Percentiles rank a stretch among this genome's conserved stretches.
Evolutionary conservation across 257 asterid species (phyloP).

Genomic region (Capsicum pubescens): DNA sequence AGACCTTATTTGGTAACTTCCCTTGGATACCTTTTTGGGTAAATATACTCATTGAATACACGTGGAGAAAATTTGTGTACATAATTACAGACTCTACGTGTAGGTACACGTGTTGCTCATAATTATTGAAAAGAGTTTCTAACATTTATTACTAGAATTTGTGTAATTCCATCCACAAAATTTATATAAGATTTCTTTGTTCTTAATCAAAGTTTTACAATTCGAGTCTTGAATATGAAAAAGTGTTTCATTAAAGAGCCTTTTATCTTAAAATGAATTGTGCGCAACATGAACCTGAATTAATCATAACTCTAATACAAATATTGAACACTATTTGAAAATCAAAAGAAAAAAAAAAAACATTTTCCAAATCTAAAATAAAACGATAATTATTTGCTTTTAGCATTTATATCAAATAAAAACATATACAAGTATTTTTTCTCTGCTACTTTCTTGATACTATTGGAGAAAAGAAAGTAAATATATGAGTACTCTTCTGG

Average conservation of each 20-base stretch:
- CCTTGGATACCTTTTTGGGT: neutral
- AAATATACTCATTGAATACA: neutral
- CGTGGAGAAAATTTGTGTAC: neutral
- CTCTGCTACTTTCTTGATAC: neutral
- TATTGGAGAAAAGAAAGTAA: neutral
- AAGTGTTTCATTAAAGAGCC: too few relatives aligned
- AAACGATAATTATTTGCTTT: neutral
- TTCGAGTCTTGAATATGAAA: neutral
- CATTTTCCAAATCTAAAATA: neutral
- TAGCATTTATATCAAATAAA: neutral
- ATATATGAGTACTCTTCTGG: neutral
- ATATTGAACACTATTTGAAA: neutral
- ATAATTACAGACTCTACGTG: neutral
- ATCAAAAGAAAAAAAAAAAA: neutral
- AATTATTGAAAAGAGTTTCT: neutral
- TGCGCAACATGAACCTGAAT: neutral
- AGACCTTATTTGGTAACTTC: neutral
- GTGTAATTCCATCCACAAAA: neutral
- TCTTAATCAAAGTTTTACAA: neutral
- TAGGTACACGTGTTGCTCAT: neutral
- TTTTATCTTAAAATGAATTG: neutral
- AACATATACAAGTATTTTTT: neutral
- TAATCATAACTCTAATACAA: neutral
- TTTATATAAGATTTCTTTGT: neutral
- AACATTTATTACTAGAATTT: neutral